phyloP scores from a whole-genome alignment of 495 filamentous ascomycete species.

The Hyaloscypha finlandica region DNA sequence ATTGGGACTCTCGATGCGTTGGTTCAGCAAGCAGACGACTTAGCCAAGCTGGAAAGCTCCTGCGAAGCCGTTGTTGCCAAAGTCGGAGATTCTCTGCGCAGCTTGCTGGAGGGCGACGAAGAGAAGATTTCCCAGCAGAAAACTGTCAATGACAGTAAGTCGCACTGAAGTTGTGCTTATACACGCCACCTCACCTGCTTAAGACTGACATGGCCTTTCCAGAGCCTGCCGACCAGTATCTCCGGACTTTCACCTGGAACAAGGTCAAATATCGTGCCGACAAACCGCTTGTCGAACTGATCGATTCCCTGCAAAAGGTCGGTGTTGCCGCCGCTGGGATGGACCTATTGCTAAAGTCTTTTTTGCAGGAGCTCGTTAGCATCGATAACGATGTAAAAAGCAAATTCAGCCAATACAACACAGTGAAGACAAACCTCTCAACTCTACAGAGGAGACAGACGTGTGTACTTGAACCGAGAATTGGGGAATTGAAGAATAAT shows the following conservation, averaged over 20 bases:
- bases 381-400: conserved; percentile 93
- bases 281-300: conserved; percentile 79
- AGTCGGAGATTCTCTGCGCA: conserved; percentile 81
- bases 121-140: conserved; percentile 83
- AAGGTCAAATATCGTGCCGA: conserved; percentile 95
- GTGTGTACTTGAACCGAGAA: conserved; percentile 43
- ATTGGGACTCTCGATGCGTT: conserved; percentile 94
- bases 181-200: not conserved
- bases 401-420: conserved; percentile 92
- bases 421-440: conserved; percentile 77
- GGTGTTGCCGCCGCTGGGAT: not conserved
- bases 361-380: conserved; percentile 70
- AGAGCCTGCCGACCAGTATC: conserved; percentile 94
- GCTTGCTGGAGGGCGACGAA: conserved; percentile 79
- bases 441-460: conserved; percentile 84
- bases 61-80: conserved; percentile 86
- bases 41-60: conserved; percentile 78
- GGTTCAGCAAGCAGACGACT: conserved; percentile 95
- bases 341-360: not conserved
- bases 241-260: conserved; percentile 90
- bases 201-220: conserved; percentile 13
- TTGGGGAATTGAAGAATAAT: not conserved
- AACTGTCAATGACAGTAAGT: conserved; percentile 92
- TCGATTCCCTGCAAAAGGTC: conserved; percentile 85
- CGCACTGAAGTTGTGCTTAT: not conserved